These are phyloP conservation scores for Fusarium secorum DNA, from an alignment of 2,329 filamentous ascomycete genomes.

Conservation along the genomic window DNA sequence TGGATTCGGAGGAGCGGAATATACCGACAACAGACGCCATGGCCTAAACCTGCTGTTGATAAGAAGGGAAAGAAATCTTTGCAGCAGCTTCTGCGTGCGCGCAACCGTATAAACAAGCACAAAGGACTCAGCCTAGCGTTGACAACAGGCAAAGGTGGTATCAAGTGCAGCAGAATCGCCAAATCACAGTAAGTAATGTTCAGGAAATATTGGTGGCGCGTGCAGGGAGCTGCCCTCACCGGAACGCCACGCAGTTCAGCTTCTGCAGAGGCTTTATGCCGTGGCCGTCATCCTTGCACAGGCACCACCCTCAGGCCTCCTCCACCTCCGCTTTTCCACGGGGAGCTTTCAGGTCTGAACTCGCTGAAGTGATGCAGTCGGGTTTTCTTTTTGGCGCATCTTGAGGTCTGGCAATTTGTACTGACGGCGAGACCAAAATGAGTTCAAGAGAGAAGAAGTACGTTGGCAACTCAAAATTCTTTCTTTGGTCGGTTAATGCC, in stretches of 20 bases:
- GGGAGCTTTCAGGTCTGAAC: neutral
- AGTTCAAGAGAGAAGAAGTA: neutral
- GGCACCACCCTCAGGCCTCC: neutral
- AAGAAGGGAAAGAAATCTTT: fast-evolving
- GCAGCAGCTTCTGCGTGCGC: neutral
- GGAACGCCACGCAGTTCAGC: neutral
- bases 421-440: neutral
- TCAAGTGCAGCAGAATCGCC: neutral
- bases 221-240: neutral
- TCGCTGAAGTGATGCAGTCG: neutral
- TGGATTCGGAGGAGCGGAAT: neutral
- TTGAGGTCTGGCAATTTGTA: neutral
- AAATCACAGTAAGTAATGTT: neutral
- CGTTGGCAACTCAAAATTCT: neutral
- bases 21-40: neutral
- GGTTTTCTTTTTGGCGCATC: neutral
- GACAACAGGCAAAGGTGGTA: no score
- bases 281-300: neutral
- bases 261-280: neutral
- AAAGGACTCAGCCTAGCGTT: no score
- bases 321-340: neutral
- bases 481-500: fast-evolving
- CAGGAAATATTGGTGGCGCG: neutral
- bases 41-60: neutral
- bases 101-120: neutral